These are phyloP conservation scores for Arabidopsis suecica DNA, from an alignment of 345 rosid genomes.

Conservation along the genomic window DNA sequence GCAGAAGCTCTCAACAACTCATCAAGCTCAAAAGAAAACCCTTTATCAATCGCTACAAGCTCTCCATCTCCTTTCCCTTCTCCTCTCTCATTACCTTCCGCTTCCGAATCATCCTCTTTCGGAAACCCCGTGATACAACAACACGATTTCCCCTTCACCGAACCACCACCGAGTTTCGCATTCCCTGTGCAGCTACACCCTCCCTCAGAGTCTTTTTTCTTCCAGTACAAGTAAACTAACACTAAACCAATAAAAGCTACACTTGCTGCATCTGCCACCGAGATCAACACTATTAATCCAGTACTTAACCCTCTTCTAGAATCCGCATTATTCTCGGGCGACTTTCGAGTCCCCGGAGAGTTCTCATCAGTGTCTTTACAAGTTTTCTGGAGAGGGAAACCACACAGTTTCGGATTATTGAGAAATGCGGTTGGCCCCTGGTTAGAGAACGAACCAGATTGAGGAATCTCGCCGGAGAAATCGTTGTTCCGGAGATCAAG, in stretches of 20 bases:
- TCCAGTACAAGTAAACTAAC: slow-evolving; percentile 86
- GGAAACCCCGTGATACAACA: slow-evolving; percentile 44
- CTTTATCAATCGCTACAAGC: slow-evolving; percentile 87
- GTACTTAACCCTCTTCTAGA: slow-evolving; percentile 62
- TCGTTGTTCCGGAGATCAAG: slow-evolving; percentile 83
- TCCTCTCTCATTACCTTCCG: slow-evolving; percentile 59
- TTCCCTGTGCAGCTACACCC: slow-evolving; percentile 87
- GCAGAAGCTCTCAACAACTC: slow-evolving; percentile 96
- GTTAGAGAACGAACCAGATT: slow-evolving; percentile 85
- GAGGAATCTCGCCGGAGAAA: slow-evolving; percentile 88
- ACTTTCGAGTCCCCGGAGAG: slow-evolving; percentile 46
- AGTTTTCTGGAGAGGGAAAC: slow-evolving; percentile 89
- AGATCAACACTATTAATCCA: slow-evolving; percentile 71
- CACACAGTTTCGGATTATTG: slow-evolving; percentile 75
- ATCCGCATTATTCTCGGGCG: slow-evolving; percentile 45
- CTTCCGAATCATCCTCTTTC: slow-evolving; percentile 64
- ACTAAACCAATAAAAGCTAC: slow-evolving; percentile 81
- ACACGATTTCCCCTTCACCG: slow-evolving; percentile 45
- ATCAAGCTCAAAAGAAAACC: slow-evolving; percentile 91
- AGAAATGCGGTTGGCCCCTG: slow-evolving; percentile 99
- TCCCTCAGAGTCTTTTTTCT: slow-evolving; percentile 72
- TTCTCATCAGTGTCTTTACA: slow-evolving; percentile 52
- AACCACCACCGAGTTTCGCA: slow-evolving; percentile 64
- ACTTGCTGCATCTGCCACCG: slow-evolving; percentile 79
- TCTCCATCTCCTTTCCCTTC: slow-evolving; percentile 69